These are phyloP conservation scores for Saturnispora kantuleensis DNA, from an alignment of 805 yeast genomes.

Conservation along the genomic window DNA sequence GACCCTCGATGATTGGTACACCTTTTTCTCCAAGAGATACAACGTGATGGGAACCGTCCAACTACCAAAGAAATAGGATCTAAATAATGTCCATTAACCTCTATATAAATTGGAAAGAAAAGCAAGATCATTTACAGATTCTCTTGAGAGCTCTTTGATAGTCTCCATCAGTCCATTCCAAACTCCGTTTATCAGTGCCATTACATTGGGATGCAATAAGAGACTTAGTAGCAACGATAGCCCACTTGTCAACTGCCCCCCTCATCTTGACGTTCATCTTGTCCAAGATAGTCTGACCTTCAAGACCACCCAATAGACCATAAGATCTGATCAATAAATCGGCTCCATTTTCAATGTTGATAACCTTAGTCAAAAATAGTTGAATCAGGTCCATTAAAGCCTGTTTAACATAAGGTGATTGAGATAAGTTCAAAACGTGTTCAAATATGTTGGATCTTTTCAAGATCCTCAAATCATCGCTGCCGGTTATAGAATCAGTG, in stretches of 20 bases:
- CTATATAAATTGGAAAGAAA: background rate
- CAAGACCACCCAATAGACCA: conserved; percentile 35
- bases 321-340: conserved; percentile 50
- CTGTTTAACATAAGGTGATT: conserved; percentile 39
- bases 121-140: conserved; percentile 13
- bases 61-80: conserved; percentile 13
- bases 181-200: conserved; percentile 40
- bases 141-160: conserved; percentile 37
- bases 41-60: conserved; percentile 34
- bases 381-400: conserved; percentile 33
- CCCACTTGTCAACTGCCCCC: conserved; percentile 1
- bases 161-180: conserved; percentile 54
- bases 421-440: conserved; percentile 47
- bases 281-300: conserved; percentile 14
- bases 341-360: conserved; percentile 46
- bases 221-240: conserved; percentile 27
- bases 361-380: conserved; percentile 36
- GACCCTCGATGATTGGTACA: conserved; percentile 67
- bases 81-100: background rate
- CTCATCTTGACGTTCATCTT: conserved; percentile 5
- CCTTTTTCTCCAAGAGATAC: conserved; percentile 47
- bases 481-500: conserved; percentile 35
- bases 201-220: conserved; percentile 29
- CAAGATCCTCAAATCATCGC: conserved; percentile 44
- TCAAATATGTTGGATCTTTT: conserved; percentile 52